Evolutionary conservation across 2,329 filamentous ascomycete species (phyloP), one percentile per base, ranked within the genome.

Genomic region (Coleophoma eucalyptorum): DNA sequence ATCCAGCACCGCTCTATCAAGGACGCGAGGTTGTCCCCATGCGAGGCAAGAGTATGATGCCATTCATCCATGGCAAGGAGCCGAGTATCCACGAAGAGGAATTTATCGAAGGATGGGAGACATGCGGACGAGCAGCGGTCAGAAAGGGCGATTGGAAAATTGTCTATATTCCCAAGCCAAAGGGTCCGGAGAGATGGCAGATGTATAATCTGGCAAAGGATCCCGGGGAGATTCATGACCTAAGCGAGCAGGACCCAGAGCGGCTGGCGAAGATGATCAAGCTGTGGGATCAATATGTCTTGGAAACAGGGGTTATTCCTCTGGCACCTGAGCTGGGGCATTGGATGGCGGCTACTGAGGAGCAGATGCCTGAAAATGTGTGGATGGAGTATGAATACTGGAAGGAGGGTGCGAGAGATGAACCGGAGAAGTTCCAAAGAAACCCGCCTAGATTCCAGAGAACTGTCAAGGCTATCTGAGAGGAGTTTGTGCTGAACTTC

Each of bases 361-460:
- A 77, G 52, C 80, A 84, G 70, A 84, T 84, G 81, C 77, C 77
- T 0, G 80, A 85, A 63, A 81, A 84, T 60, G 79, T 76, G 6
- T 84, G 80, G 81, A 83, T 84, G 67, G 80, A 84, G 66, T 83
- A 82, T 62, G 79, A 84, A 64, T 84, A 84, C 56, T 85, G 80
- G 80, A 77, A 78, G 53, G 69, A 72, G 3, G 77, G 77, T 0
- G 76, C 76, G 8, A 55, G 50, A 31, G 54, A 59, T 6, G 47
- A 52, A 10, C 53, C 55, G 3, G 53, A 56, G 18, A 50, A 54
- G 37, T 57, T 55, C 37, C 50, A 31, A 13, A 55, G 49, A 34
- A 18, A 51, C 5, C 48, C 48, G 13, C 47, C 49, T 4, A 55
- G 53, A 16, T 52, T 54, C 43, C 53, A 55, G 40, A 50, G 55